Base-by-base conservation (phyloP, 176 grass and related monocot genomes). In the Bothriochloa decipiens region DNA sequence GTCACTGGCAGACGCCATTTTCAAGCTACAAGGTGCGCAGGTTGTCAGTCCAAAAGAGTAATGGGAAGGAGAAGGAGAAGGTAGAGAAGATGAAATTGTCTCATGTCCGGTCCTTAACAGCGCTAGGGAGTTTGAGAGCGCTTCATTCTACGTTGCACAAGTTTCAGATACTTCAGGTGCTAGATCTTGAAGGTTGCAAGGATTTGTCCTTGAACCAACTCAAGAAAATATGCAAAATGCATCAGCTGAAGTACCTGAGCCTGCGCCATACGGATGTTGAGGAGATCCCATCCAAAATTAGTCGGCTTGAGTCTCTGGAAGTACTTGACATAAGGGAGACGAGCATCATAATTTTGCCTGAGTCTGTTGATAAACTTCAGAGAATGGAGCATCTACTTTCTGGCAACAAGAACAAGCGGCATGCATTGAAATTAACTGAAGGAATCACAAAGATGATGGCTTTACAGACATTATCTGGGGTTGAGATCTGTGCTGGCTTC, bases 281-380 rank as follows among this genome's bases (percentile, higher is more conserved):
- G 0, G 6, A 28, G 65, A 25, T 77, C 9, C 72, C 79, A 3
- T 18, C 10, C 1, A 26, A 84, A 15, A 88, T 88, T 12, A 23
- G n/a, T 0, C 45, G 25, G 4, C 68, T 88, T 5, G 66, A 71
- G 6, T 72, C 20, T 26, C 57, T 88, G 13, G 45, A 80, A 46
- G 70, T 71, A 43, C 68, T 89, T 71, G 87, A 89, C 37, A 84
- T 84, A 80, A 83, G 81, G 76, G 81, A 84, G 0, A 89, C 76
- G 5, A 35, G 35, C 0, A 17, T 81, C 3, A 25, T 0, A 25
- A 1, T 23, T 20, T 11, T 84, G 16, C 87, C 87, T 2, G 0
- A 3, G 5, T 71, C 81, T 5, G 43, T 61, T 45, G 35, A 3
- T 0, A 11, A 0, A 26, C 87, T 84, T 20, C 42, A 80, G 6